Percentiles rank a stretch among this genome's conserved stretches.
Conservation (phyloP, 768 basidiomycete genomes). For the Lactarius tabidus region DNA sequence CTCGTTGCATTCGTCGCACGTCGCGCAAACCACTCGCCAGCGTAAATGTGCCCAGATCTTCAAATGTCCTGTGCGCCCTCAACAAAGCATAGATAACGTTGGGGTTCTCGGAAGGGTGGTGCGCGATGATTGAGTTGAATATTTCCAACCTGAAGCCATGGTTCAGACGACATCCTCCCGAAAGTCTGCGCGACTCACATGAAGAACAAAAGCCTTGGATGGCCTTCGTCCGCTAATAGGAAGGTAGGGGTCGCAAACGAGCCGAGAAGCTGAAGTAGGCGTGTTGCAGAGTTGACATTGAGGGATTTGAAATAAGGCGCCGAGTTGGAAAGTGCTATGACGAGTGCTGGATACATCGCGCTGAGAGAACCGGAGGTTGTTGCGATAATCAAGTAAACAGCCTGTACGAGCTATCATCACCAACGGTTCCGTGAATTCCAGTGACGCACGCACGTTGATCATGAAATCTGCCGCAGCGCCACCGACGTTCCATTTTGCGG, state of each 20-base stretch:
- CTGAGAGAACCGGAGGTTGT: slow-evolving; percentile 79
- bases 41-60: slow-evolving; percentile 90
- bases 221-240: slow-evolving; percentile 89
- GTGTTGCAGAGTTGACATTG: slow-evolving; percentile 74
- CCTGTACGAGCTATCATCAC: slow-evolving; percentile 35
- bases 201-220: slow-evolving; percentile 89
- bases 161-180: background rate
- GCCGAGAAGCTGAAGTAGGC: slow-evolving; percentile 83
- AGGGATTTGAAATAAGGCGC: slow-evolving; percentile 84
- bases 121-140: slow-evolving; percentile 80
- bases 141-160: slow-evolving; percentile 66
- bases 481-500: slow-evolving; percentile 68
- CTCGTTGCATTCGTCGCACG: slow-evolving; percentile 66
- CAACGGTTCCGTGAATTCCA: background rate
- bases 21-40: slow-evolving; percentile 81
- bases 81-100: slow-evolving; percentile 85
- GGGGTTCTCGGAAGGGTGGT: slow-evolving; percentile 79
- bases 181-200: slow-evolving; percentile 49
- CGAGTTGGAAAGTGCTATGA: slow-evolving; percentile 84
- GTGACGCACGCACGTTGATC: slow-evolving; percentile 59
- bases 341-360: slow-evolving; percentile 86
- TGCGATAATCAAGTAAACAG: slow-evolving; percentile 85
- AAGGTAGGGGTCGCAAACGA: slow-evolving; percentile 90
- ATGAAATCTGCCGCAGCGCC: slow-evolving; percentile 85
- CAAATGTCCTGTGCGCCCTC: slow-evolving; percentile 78